These are phyloP conservation scores for Nectriaceae sp. DNA, from an alignment of 2,329 filamentous ascomycete genomes.

Conservation along the genomic window DNA sequence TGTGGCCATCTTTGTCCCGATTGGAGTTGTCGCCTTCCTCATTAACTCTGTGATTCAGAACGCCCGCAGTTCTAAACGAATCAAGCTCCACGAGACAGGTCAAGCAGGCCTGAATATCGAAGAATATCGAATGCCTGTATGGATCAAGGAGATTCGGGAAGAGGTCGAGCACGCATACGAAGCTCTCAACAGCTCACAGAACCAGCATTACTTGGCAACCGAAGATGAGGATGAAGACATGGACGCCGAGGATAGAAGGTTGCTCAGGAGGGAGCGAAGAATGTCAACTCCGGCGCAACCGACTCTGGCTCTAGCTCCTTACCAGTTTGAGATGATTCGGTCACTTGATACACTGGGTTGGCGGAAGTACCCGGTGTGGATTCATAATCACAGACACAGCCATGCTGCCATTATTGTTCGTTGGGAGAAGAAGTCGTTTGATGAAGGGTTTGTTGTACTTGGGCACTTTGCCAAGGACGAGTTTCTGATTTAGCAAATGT, in stretches of 20 bases:
- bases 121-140: conserved; percentile 74
- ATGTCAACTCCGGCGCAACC: conserved; percentile 55
- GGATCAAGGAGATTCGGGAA: conserved; percentile 73
- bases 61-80: conserved; percentile 71
- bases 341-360: conserved; percentile 68
- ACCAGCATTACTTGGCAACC: conserved; percentile 68
- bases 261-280: conserved; percentile 44
- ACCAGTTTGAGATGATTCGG: conserved; percentile 84
- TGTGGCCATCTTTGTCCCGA: conserved; percentile 70
- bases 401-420: conserved; percentile 92
- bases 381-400: conserved; percentile 75
- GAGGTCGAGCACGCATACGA: conserved; percentile 80
- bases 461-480: conserved; percentile 78
- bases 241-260: conserved; percentile 40
- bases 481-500: conserved; percentile 59
- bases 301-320: conserved; percentile 74
- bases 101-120: conserved; percentile 66
- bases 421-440: conserved; percentile 64
- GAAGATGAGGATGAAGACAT: conserved; percentile 48
- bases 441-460: conserved; percentile 77
- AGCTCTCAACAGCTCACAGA: conserved; percentile 67
- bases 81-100: conserved; percentile 73
- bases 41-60: conserved; percentile 78
- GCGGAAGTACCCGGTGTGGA: conserved; percentile 70
- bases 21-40: conserved; percentile 72